These are phyloP conservation scores for Globisporangium apiculatum DNA, from an alignment of 352 stramenopile genomes.

Conservation along the genomic window DNA sequence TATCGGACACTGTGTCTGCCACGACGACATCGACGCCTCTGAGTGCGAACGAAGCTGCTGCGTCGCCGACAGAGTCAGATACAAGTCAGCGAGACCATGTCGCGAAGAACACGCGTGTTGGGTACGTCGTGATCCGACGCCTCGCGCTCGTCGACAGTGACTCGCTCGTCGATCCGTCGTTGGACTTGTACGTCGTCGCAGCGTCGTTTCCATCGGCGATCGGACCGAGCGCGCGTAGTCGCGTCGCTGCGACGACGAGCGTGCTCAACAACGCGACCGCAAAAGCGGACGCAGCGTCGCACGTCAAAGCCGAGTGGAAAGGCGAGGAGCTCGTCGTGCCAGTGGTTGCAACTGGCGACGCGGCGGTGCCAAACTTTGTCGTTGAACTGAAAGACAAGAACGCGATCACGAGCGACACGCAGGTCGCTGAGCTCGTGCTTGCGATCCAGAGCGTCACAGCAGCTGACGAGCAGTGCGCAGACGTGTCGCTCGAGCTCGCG, in stretches of 20 bases:
- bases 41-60: too few species aligned
- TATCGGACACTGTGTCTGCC: too few species aligned
- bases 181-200: slow-evolving; percentile 30
- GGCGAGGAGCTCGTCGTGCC: slow-evolving; percentile 24
- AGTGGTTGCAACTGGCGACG: slow-evolving; percentile 7
- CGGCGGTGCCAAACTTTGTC: slow-evolving; percentile 5
- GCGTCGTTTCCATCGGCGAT: slow-evolving; percentile 6
- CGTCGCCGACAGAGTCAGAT: not conserved
- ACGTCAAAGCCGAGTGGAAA: slow-evolving; percentile 17
- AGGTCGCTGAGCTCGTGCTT: slow-evolving; percentile 17
- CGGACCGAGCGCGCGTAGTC: not conserved
- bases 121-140: slow-evolving; percentile 20
- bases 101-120: slow-evolving; percentile 4
- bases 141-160: slow-evolving; percentile 18
- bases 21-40: not conserved
- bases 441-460: slow-evolving; percentile 9
- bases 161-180: slow-evolving; percentile 19
- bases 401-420: slow-evolving; percentile 29
- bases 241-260: slow-evolving; percentile 10
- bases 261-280: slow-evolving; percentile 24
- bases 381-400: slow-evolving; percentile 43
- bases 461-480: slow-evolving; percentile 1
- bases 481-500: not conserved
- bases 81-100: not conserved
- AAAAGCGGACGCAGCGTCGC: not conserved